These are phyloP conservation scores for Leishmania guyanensis DNA, from an alignment of 208 protist species.

Conservation along the genomic window DNA sequence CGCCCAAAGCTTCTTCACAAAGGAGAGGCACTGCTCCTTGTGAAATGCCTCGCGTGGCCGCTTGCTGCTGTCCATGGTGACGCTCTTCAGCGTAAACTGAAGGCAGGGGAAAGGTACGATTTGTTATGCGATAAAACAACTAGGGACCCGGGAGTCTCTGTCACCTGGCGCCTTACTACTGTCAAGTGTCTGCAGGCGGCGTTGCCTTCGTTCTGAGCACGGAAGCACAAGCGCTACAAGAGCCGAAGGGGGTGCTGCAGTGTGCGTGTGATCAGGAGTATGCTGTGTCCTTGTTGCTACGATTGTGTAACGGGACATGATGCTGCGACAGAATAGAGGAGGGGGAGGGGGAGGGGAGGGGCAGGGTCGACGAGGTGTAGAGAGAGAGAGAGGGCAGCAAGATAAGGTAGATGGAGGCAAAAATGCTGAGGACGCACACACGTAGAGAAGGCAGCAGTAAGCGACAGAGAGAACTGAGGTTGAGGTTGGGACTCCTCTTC, in stretches of 20 bases:
- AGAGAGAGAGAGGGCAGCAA: not conserved
- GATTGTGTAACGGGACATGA: not conserved
- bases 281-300: not conserved
- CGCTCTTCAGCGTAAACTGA: not conserved
- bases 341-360: not conserved
- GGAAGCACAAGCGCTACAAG: not conserved
- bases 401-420: not conserved
- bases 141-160: not conserved
- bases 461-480: not conserved
- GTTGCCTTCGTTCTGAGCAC: not conserved
- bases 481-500: not conserved
- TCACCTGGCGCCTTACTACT: not conserved
- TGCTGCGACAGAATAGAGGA: not conserved
- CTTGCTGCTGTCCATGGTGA: constrained; percentile 36
- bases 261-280: not conserved
- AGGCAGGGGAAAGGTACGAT: not conserved
- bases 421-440: not conserved
- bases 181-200: not conserved
- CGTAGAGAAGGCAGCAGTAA: not conserved
- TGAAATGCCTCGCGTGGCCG: constrained; percentile 40
- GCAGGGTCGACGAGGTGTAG: not conserved
- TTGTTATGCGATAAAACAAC: not conserved
- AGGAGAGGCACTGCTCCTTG: constrained; percentile 64
- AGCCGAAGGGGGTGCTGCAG: not conserved
- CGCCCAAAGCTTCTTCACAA: constrained; percentile 72